A percentile compares a stretch with the other conserved stretches of the same genome.
These are phyloP conservation scores for Mallotus nudiflorus DNA, from an alignment of 345 rosid genomes.

Conservation along the genomic window DNA sequence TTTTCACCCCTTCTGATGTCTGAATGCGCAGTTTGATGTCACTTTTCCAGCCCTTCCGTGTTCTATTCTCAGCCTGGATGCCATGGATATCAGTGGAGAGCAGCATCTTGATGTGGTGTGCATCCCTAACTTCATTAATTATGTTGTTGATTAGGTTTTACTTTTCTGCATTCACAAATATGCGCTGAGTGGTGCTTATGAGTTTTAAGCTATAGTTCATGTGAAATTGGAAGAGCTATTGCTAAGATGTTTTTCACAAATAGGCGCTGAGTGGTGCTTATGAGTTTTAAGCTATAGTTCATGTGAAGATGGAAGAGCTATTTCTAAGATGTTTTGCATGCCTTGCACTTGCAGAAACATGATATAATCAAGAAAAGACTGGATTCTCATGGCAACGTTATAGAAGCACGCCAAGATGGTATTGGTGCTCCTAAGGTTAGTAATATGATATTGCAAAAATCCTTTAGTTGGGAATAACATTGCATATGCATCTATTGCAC, in stretches of 20 bases:
- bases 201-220: too few relatives aligned
- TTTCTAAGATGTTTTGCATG: neutral
- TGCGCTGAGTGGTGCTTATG: too few relatives aligned
- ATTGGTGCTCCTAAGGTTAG: constrained; percentile 90
- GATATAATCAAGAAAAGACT: constrained; percentile 85
- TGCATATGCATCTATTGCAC: neutral
- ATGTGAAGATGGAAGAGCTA: neutral
- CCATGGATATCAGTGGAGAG: constrained; percentile 97
- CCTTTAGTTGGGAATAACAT: neutral
- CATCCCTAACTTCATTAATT: constrained; percentile 6
- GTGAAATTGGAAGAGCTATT: too few relatives aligned
- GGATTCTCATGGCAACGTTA: constrained; percentile 70
- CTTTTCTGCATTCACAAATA: neutral
- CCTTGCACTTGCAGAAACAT: constrained; percentile 76
- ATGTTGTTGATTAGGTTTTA: neutral
- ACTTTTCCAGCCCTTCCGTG: constrained; percentile 92
- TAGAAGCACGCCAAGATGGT: constrained; percentile 80
- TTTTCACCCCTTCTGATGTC: neutral
- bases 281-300: neutral
- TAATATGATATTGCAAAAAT: constrained; percentile 11
- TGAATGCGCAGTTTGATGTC: constrained; percentile 74
- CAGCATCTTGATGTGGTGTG: constrained; percentile 96
- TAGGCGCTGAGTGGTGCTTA: too few relatives aligned
- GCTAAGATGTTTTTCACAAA: too few relatives aligned
- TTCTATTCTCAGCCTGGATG: constrained; percentile 90